phyloP scores from a whole-genome alignment of 2,329 filamentous ascomycete species.

The Ampelomyces quisqualis region DNA sequence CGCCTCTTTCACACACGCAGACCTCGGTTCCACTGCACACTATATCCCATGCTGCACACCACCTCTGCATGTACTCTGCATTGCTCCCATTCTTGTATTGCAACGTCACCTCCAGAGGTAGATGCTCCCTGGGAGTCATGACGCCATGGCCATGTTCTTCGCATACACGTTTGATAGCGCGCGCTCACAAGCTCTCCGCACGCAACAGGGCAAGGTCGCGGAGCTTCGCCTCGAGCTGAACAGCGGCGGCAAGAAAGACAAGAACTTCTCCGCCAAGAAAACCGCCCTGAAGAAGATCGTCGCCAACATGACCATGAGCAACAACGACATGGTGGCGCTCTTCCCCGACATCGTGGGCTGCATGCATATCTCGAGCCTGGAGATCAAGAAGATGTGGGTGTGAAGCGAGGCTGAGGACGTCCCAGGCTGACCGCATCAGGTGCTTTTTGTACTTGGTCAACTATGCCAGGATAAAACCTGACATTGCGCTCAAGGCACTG shows the following conservation, averaged over 20 bases:
- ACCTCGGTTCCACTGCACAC: too few relatives aligned
- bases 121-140: conserved; percentile 2
- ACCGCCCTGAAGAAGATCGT: conserved; percentile 99
- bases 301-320: conserved; percentile 99
- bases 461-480: conserved; percentile 90
- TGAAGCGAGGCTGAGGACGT: background rate
- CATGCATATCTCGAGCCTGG: conserved; percentile 91
- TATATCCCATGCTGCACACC: background rate
- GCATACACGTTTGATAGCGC: conserved; percentile 41
- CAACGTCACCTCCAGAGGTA: conserved; percentile 3
- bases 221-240: conserved; percentile 94
- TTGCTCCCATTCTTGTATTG: conserved; percentile 4
- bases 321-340: conserved; percentile 97
- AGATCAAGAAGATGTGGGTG: conserved; percentile 98
- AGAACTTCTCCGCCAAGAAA: conserved; percentile 93
- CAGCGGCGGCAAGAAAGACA: conserved; percentile 95
- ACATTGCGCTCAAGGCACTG: conserved; percentile 89
- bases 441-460: conserved; percentile 98
- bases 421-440: conserved; percentile 57
- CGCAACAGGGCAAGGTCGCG: conserved; percentile 91
- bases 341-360: conserved; percentile 94
- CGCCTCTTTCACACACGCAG: conserved; percentile 1
- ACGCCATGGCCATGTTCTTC: conserved; percentile 43
- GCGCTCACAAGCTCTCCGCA: conserved; percentile 53
- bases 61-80: background rate